Base-by-base conservation (phyloP, 805 yeast genomes). In the Cyberlindnera mississippiensis region DNA sequence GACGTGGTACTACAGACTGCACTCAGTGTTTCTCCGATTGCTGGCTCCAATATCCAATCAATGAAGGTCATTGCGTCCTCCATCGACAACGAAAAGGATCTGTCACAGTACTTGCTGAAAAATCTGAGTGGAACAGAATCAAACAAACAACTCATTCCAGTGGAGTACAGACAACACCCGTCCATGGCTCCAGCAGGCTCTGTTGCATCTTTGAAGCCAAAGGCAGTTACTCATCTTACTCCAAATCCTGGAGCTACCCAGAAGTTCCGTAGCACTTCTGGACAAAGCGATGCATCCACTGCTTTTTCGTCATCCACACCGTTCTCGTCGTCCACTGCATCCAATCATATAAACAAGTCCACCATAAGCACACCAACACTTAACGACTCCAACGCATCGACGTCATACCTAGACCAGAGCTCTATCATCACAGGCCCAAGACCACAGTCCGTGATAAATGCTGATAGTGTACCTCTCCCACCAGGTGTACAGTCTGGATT, bases 1-100 rank as follows among this genome's bases (percentile, higher is more conserved):
- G 85, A 87, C 16, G 72, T 85, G 42, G 73, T 86, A 14, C 75
- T 93, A 66, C 89, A 90, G 56, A 73, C 85, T 15, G 98, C 97
- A 20, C 84, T 89, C 31, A 78, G 85, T 45, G 72, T 93, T 5
- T 68, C 84, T 36, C 98, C 98, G 3, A 66, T 91, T 37, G 68
- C 70, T 40, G 69, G 69, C 1, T 69, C 73, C 22, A 67, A 75
- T 34, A 55, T 68, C 15, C 73, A 73, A 42, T 82, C 96, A 5
- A 81, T 91, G 85, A 84, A 82, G 55, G 66, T 75, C 6, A 69
- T 86, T 50, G 95, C 96, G 0, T 69, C 82, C 12, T 73, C 84
- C 18, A 78, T 90, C 39, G 93, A 88, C 58, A 84, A 84, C 60
- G 97, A 90, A 56, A 78, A 73, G 55, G 96, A 88, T 59, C 69